Conservation (phyloP, 108 stramenopile genomes). For the Nannochloropsis granulata region DNA sequence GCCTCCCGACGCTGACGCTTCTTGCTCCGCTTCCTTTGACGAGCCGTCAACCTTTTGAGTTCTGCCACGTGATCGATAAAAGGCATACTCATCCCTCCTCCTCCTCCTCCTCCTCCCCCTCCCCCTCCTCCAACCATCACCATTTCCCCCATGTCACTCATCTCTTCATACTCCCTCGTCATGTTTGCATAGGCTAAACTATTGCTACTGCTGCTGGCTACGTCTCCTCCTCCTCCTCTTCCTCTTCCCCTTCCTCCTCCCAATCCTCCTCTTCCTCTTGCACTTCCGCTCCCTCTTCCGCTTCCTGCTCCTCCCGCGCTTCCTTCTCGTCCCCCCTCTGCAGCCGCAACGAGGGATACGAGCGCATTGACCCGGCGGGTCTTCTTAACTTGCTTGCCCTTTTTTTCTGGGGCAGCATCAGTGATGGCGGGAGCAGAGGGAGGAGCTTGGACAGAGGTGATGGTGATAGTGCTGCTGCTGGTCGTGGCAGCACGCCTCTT, state of each 20-base stretch:
- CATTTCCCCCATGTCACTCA: background rate
- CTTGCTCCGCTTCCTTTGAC: background rate
- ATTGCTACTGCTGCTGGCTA: background rate
- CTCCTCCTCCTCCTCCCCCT: background rate
- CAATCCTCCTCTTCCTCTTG: background rate
- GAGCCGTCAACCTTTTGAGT: background rate
- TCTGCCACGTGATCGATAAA: background rate
- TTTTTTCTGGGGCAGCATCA: no score
- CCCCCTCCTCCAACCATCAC: background rate
- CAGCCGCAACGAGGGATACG: no score
- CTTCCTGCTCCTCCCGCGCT: background rate
- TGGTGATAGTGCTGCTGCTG: no score
- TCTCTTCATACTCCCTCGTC: background rate
- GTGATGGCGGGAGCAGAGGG: no score
- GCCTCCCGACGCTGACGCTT: background rate
- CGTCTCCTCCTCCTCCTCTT: background rate
- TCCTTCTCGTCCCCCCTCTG: no score
- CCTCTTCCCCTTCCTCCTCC: background rate
- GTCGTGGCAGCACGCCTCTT: background rate
- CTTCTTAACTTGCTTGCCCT: no score
- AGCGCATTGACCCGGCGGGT: no score
- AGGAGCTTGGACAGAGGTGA: no score
- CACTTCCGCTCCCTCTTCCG: background rate
- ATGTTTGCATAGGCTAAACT: background rate
- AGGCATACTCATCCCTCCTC: background rate